Evolutionary conservation across 495 filamentous ascomycete genomes (phyloP).

Genomic region (Neohortaea acidophila): DNA sequence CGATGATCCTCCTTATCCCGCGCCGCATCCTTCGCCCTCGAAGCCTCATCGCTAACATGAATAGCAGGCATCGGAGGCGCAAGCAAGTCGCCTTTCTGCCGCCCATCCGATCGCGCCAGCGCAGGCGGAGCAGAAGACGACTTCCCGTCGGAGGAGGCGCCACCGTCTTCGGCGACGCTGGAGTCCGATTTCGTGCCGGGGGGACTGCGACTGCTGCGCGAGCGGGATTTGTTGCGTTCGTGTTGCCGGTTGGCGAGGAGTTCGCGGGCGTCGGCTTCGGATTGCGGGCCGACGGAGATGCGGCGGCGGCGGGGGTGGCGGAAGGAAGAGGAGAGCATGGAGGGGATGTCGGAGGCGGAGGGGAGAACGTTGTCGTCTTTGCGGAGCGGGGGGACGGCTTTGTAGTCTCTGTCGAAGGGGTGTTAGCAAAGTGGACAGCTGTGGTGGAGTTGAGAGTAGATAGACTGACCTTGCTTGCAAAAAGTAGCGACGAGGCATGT

Average conservation of each 20-base stretch:
- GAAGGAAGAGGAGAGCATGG: slow-evolving; percentile 60
- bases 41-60: too few species aligned
- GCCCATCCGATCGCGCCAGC: too few species aligned
- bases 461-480: slow-evolving; percentile 62
- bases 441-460: not conserved
- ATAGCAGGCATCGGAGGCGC: too few species aligned
- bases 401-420: slow-evolving; percentile 50
- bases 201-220: too few species aligned
- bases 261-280: slow-evolving; percentile 90
- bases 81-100: too few species aligned
- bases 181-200: too few species aligned
- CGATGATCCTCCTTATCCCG: slow-evolving; percentile 53
- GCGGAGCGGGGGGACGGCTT: slow-evolving; percentile 58
- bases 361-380: slow-evolving; percentile 80
- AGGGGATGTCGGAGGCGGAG: slow-evolving; percentile 66
- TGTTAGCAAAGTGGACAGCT: not conserved
- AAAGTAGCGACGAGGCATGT: slow-evolving; percentile 74
- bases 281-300: slow-evolving; percentile 85
- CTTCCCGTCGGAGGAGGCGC: too few species aligned
- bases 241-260: slow-evolving; percentile 84
- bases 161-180: not conserved
- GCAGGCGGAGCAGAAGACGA: too few species aligned
- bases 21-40: too few species aligned
- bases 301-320: slow-evolving; percentile 66
- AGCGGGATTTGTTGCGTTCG: slow-evolving; percentile 57